Evolutionary conservation across 2,329 filamentous ascomycete species (phyloP), one percentile per base, ranked within the genome.

Genomic region (Colletotrichum chlorophyti): DNA sequence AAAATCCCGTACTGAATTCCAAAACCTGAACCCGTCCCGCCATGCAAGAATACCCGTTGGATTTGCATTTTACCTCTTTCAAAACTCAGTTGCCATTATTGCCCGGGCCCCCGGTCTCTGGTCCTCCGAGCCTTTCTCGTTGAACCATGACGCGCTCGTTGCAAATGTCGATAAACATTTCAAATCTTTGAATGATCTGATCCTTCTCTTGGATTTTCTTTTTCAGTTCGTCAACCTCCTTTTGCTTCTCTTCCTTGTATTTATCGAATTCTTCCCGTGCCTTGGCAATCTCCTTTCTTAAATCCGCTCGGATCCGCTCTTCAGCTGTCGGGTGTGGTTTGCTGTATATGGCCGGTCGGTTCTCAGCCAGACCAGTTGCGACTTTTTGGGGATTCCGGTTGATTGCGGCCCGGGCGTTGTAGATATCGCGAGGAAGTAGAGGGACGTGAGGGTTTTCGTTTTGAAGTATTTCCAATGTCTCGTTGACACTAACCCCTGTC

Each of bases 111-210:
- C 37, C 17, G 14, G 26, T 46, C 27, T 63, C 61, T 4, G 49
- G 32, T 6, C 58, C 60, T 4, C 59, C 60, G 12, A 88, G 74
- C 61, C 81, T 77, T 66, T 85, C 81, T 47, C 84, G 75, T 69
- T 86, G 83, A 50, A 87, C 76, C 77, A 88, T 88, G 61, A 88
- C 85, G 46, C 86, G 76, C 68, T 87, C 79, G 65, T 89, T 89
- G 68, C 85, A 88, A 52, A 89, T 87, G 69, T 89, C 86, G 65
- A 89, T 88, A 51, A 89, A 89, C 81, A 86, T 86, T 71, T 89
- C 85, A 64, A 88, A 89, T 67, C 83, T 85, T 60, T 80, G 72
- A 53, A 89, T 88, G 58, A 83, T 79, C 65, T 81, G 79, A 60
- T 87, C 83, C 70, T 88, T 88, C 58, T 89, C 84, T 35, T 80